Evolutionary conservation across 2,329 filamentous ascomycete species (phyloP), one percentile per base, ranked within the genome.

Genomic region (Neopestalotiopsis clavispora): DNA sequence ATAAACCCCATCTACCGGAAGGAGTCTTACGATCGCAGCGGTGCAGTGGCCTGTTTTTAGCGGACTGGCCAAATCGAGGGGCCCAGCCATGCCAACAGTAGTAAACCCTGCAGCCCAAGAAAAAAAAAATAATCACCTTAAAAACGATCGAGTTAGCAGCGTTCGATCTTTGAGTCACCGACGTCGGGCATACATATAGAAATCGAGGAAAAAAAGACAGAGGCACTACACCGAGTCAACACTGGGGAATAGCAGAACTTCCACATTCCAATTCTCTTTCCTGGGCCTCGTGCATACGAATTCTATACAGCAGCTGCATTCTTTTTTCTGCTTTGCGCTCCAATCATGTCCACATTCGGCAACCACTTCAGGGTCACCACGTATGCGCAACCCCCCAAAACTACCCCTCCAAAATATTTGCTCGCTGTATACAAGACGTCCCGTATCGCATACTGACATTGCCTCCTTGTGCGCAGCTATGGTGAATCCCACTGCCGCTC

Each of bases 401-500:
- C 28, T 34, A 30, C 30, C 23, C 57, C 20, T 34, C 23, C 30
- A 59, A 30, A 59, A 28, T 28, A 59, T 34, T 12, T 34, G 12
- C 57, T 38, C 10, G 34, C 34, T 38, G 1, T 28, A 28, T 28
- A 3, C 57, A 23, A 14, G 20, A 30, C 20, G 23, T 59, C 23
- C 57, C 4, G 20, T 59, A 59, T 38, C 30, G 20, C 30, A 59
- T 38, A 59, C 30, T 64, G 71, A 71, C 28, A 68, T 61, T 71
- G 64, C 68, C 38, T 45, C 40, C 38, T 12, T 45, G n/a, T 12
- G 20, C 69, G 45, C 79, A 90, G 89, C 78, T 93, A 93, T 84
- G 92, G 92, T 79, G 92, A 95, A 82, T 97, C 93, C 68, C 95
- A 98, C 84, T 97, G 95, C 85, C 92, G 91, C 77, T 95, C 92